These are phyloP conservation scores for Erythrophleum ivorense DNA, from an alignment of 331 rosid species.

Conservation along the genomic window DNA sequence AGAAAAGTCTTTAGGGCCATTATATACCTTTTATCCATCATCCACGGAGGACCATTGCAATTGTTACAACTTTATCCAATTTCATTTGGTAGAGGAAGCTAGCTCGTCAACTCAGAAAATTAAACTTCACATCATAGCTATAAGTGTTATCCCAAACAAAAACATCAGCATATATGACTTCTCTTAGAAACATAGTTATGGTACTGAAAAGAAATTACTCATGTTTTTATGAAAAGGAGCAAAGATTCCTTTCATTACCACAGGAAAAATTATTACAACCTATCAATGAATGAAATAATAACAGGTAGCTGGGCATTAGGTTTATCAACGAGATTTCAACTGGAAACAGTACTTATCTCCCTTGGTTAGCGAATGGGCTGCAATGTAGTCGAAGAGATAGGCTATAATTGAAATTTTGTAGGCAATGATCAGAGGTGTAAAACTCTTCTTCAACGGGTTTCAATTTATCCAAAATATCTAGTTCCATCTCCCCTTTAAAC, in stretches of 20 bases:
- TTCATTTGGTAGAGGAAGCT: slow-evolving; percentile 41
- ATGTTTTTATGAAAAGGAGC: slow-evolving; percentile 48
- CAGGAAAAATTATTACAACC: slow-evolving; percentile 47
- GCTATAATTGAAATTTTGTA: slow-evolving; percentile 34
- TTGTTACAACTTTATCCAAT: slow-evolving; percentile 31
- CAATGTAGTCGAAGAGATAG: slow-evolving; percentile 9
- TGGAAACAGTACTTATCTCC: slow-evolving; percentile 35
- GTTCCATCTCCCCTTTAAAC: slow-evolving; percentile 36
- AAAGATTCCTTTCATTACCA: slow-evolving; percentile 53
- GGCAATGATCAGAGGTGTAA: slow-evolving; percentile 42
- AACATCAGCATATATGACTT: slow-evolving; percentile 55
- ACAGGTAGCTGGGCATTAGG: slow-evolving; percentile 36
- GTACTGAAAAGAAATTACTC: slow-evolving; percentile 54
- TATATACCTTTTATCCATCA: slow-evolving; percentile 32
- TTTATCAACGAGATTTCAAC: slow-evolving; percentile 47
- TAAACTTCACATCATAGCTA: slow-evolving; percentile 53
- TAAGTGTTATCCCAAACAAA: slow-evolving; percentile 46
- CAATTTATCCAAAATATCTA: slow-evolving; percentile 29
- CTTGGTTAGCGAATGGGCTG: slow-evolving; percentile 40
- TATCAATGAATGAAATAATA: slow-evolving; percentile 42
- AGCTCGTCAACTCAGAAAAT: slow-evolving; percentile 51
- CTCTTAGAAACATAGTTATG: slow-evolving; percentile 62
- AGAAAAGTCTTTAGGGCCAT: neutral
- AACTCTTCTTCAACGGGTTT: slow-evolving; percentile 41
- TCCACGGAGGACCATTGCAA: slow-evolving; percentile 39